A percentile compares a stretch with the other conserved stretches of the same genome.
phyloP scores from a whole-genome alignment of 768 basidiomycete genomes.

The Hericium coralloides region DNA sequence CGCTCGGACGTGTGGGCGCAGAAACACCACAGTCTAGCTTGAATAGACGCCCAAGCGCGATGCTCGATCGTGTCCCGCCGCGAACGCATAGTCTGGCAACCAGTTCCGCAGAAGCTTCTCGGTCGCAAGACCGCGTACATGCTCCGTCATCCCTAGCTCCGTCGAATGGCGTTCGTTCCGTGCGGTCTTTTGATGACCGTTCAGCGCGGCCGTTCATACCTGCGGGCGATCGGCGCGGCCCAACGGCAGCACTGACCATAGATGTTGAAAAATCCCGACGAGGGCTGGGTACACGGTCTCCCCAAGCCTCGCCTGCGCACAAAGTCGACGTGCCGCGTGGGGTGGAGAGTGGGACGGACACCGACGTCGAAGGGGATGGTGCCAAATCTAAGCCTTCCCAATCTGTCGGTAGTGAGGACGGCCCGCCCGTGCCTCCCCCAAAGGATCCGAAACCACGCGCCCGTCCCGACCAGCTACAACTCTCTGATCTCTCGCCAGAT shows the following conservation, averaged over 20 bases:
- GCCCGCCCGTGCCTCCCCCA: background rate
- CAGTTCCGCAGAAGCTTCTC: background rate
- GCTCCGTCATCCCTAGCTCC: background rate
- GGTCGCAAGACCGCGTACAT: background rate
- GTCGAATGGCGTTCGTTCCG: constrained; percentile 12
- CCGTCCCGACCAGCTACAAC: constrained; percentile 25
- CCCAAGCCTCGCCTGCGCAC: constrained; percentile 29
- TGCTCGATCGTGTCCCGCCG: constrained; percentile 12
- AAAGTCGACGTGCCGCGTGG: constrained; percentile 62
- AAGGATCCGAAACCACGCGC: constrained; percentile 3
- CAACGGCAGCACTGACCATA: constrained; percentile 19
- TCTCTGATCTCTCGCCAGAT: constrained; percentile 3
- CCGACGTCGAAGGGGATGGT: constrained; percentile 47
- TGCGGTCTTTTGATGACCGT: constrained; percentile 19
- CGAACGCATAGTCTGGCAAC: constrained; percentile 10
- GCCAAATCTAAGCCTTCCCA: constrained; percentile 15
- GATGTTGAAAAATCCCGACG: constrained; percentile 19
- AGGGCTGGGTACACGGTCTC: background rate
- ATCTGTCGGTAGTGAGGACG: background rate
- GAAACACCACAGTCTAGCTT: background rate
- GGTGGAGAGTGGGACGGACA: constrained; percentile 69
- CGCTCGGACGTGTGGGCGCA: background rate
- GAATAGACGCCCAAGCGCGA: background rate
- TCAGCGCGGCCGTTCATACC: constrained; percentile 1
- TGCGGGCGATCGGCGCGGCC: constrained; percentile 3